Evolutionary conservation across 805 yeast genomes (phyloP).

Genomic region (Lipomyces yamanashiensis): DNA sequence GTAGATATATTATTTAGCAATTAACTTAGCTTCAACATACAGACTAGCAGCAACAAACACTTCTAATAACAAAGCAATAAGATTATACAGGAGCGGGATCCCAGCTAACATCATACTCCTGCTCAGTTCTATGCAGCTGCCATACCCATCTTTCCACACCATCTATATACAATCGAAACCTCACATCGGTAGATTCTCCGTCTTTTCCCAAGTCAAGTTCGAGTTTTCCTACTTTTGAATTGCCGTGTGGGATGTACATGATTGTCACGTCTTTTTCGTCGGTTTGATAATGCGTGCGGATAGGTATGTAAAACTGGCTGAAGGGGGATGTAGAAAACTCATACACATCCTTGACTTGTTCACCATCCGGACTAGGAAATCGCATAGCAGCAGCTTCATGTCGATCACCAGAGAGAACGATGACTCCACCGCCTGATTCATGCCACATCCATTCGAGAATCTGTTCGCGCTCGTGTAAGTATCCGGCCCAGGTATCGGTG

Average conservation of each 20-base stretch:
- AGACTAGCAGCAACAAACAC: too few relatives aligned
- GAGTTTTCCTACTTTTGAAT: conserved; percentile 36
- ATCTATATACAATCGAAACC: conserved; percentile 25
- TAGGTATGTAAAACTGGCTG: conserved; percentile 38
- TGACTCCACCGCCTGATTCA: conserved; percentile 25
- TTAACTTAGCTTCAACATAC: neutral
- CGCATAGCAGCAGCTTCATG: conserved; percentile 40
- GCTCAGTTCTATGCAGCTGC: neutral
- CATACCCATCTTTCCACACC: conserved; percentile 30
- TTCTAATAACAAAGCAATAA: neutral
- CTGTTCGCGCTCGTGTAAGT: conserved; percentile 32
- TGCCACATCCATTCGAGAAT: conserved; percentile 32
- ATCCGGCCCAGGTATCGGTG: conserved; percentile 40
- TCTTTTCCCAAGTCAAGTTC: conserved; percentile 20
- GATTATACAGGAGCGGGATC: neutral
- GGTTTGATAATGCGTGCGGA: conserved; percentile 28
- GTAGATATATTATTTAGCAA: neutral
- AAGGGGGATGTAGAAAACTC: conserved; percentile 40
- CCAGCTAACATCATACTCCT: neutral
- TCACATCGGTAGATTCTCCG: conserved; percentile 4
- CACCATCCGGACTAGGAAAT: conserved; percentile 34
- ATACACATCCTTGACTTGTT: conserved; percentile 23
- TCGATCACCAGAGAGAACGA: conserved; percentile 38
- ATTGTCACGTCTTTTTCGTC: conserved; percentile 35
- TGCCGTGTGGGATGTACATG: conserved; percentile 36